Percentiles rank a stretch among this genome's conserved stretches.
Conservation (phyloP, 352 stramenopile species). For the Globisporangium cystogenes region DNA sequence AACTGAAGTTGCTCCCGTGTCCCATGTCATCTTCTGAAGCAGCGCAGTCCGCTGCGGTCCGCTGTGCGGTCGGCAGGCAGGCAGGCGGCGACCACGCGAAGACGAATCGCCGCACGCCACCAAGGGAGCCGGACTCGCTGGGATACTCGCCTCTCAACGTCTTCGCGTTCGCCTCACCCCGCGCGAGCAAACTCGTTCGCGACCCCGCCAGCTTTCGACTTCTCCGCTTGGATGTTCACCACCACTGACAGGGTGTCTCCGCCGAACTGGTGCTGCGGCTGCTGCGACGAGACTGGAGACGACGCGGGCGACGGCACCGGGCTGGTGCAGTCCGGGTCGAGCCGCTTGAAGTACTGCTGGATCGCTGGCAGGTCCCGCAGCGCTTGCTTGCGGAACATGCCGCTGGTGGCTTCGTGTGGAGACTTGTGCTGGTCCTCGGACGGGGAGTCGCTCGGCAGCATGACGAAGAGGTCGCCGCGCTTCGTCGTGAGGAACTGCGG, state of each 20-base stretch:
- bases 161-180: too few species aligned
- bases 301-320: not conserved
- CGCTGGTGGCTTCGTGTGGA: not conserved
- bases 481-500: conserved; percentile 8
- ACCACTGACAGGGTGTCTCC: conserved; percentile 1
- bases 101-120: too few species aligned
- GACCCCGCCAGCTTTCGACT: not conserved
- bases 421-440: conserved; percentile 3
- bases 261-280: conserved; percentile 2
- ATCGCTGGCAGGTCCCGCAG: conserved; percentile 6
- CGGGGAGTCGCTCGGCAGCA: conserved; percentile 13
- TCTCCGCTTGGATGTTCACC: conserved; percentile 13
- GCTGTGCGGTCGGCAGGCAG: too few species aligned
- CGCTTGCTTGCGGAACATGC: conserved; percentile 6
- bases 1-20: too few species aligned
- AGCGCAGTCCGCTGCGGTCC: too few species aligned
- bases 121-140: too few species aligned
- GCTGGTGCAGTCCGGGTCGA: conserved; percentile 2
- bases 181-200: too few species aligned
- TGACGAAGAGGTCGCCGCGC: conserved; percentile 11
- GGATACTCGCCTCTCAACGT: too few species aligned
- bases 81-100: too few species aligned
- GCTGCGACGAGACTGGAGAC: not conserved
- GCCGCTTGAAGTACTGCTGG: conserved; percentile 9
- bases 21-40: too few species aligned